Base-by-base conservation (phyloP, 306 rosid species). In the Citrullus mucosospermus region DNA sequence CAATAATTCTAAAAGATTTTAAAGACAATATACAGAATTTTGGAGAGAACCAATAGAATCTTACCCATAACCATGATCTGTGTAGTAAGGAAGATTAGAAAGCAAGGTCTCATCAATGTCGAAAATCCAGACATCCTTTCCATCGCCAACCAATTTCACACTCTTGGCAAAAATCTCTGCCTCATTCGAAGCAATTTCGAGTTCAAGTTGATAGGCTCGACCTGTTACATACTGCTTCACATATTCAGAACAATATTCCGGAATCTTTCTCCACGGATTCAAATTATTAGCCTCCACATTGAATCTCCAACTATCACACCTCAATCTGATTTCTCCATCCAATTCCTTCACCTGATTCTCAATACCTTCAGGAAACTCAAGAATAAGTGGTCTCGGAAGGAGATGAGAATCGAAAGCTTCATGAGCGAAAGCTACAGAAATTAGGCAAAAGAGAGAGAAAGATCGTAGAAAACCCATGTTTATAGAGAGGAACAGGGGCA, bases 71-170 rank as follows among this genome's bases (percentile, higher is more conserved):
- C 90, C 91, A 78, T 87, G 97, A 9, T 81, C 89, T 1, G 88
- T 81, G 76, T 95, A 95, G 82, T 95, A 95, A 3, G 97, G 98
- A 41, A 95, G 86, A 87, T 95, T 91, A 6, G 98, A 95, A 78
- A 92, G 92, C 17, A 92, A 71, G 4, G 98, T 95, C 80, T 92
- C 98, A 38, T 95, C 98, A 50, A 95, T 80, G 77, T 95, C 98
- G 28, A 95, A 95, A 79, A 95, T 41, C 98, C 97, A 95, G 14
- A 79, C 95, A 65, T 92, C 93, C 28, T 78, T 90, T 2, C 96
- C 97, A 85, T 95, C 98, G 11, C 79, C 89, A 9, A 39, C 34
- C 57, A 89, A 75, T 28, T 83, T 46, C 25, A 92, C 81, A 81
- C 73, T 87, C 84, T 76, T 85, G 0, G 92, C 99, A 20, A n/a